Conservation (phyloP, 2,329 filamentous ascomycete genomes). For the Phialophora verrucosa region DNA sequence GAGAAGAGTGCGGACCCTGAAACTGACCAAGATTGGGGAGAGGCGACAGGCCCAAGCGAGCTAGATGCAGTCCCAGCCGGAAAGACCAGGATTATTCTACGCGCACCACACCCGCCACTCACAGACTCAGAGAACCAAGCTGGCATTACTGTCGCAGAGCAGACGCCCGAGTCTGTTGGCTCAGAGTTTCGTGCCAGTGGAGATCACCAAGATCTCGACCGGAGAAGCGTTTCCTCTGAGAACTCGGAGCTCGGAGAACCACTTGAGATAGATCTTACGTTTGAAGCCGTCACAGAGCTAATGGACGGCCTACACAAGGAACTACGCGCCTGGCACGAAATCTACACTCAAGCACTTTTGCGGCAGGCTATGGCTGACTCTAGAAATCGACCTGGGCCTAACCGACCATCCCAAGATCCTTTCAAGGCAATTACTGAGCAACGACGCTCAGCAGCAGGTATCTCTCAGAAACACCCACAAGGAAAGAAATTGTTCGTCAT, state of each 20-base stretch:
- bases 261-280: slow-evolving; percentile 9
- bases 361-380: slow-evolving; percentile 24
- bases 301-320: slow-evolving; percentile 17
- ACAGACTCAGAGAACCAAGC: neutral
- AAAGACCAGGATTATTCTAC: neutral
- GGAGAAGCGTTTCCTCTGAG: slow-evolving; percentile 10
- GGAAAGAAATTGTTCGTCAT: slow-evolving; percentile 17
- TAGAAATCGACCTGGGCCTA: slow-evolving; percentile 11
- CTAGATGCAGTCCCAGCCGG: neutral
- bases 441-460: slow-evolving; percentile 4
- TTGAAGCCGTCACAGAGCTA: slow-evolving; percentile 19
- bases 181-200: neutral
- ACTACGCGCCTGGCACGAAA: slow-evolving; percentile 24
- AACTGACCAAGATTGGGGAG: neutral
- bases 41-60: neutral
- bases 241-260: neutral
- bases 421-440: slow-evolving; percentile 21
- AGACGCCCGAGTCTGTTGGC: neutral
- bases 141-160: neutral
- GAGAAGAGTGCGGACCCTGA: neutral
- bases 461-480: neutral
- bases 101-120: neutral
- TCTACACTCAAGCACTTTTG: slow-evolving; percentile 22
- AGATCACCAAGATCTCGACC: slow-evolving; percentile 1
- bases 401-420: slow-evolving; percentile 20